phyloP scores from a whole-genome alignment of 805 yeast genomes.

The Clavispora santaluciae region DNA sequence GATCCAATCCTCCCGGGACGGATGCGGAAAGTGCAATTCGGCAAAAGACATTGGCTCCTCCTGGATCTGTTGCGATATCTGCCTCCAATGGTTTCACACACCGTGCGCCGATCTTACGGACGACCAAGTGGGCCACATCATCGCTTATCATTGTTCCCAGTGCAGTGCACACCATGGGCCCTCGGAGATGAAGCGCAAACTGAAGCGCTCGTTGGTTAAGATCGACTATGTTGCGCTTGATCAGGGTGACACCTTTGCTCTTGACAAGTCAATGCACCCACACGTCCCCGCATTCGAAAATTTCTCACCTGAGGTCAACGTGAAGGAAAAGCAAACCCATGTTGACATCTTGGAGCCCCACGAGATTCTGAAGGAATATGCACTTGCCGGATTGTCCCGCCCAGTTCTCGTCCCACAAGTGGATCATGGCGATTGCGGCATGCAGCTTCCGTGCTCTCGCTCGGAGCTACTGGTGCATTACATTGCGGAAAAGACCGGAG shows the following conservation, averaged over 20 bases:
- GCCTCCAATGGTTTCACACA: conserved; percentile 53
- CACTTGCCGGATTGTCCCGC: conserved; percentile 24
- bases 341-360: conserved; percentile 28
- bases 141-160: conserved; percentile 49
- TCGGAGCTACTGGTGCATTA: conserved; percentile 47
- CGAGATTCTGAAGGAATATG: conserved; percentile 34
- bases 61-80: conserved; percentile 58
- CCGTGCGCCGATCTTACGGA: conserved; percentile 32
- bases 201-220: conserved; percentile 46
- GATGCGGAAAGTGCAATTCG: background rate
- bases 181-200: conserved; percentile 45
- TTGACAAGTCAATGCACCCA: conserved; percentile 43
- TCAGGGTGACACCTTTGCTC: conserved; percentile 57
- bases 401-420: conserved; percentile 44
- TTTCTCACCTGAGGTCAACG: conserved; percentile 11
- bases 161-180: conserved; percentile 49
- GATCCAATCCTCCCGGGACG: background rate
- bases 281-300: conserved; percentile 38
- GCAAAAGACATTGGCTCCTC: conserved; percentile 3
- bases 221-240: conserved; percentile 78
- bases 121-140: conserved; percentile 33
- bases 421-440: conserved; percentile 32
- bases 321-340: conserved; percentile 6
- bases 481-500: conserved; percentile 58
- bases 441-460: conserved; percentile 46